Percentiles rank a stretch among this genome's conserved stretches.
Evolutionary conservation across 805 yeast genomes (phyloP).

Genomic region (Candida orba): DNA sequence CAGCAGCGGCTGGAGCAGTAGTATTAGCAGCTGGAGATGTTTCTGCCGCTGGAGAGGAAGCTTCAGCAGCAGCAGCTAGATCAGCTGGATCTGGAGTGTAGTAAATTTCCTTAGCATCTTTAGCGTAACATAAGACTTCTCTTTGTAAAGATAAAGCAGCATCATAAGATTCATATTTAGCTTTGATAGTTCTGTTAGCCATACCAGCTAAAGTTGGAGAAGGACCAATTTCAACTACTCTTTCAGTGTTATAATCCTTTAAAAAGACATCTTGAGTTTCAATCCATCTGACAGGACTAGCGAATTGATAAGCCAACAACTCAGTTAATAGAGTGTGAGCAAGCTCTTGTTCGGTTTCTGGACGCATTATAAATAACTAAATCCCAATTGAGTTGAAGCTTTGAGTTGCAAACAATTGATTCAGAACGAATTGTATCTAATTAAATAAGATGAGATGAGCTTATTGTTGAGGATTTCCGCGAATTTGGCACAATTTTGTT

Average conservation of each 20-base stretch:
- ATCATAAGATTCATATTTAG: conserved; percentile 89
- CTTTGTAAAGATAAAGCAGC: conserved; percentile 85
- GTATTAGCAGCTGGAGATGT: conserved; percentile 48
- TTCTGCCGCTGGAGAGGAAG: conserved; percentile 26
- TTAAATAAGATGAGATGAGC: not conserved
- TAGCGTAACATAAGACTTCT: conserved; percentile 91
- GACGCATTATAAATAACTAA: conserved; percentile 35
- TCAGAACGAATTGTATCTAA: not conserved
- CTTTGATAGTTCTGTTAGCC: conserved; percentile 96
- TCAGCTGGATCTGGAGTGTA: conserved; percentile 76
- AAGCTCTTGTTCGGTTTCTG: conserved; percentile 96
- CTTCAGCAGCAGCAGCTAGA: conserved; percentile 27
- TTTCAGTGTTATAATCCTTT: conserved; percentile 89
- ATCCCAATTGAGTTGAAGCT: not conserved
- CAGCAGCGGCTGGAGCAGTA: conserved; percentile 50
- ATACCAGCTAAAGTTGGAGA: conserved; percentile 98
- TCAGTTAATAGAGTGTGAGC: conserved; percentile 93
- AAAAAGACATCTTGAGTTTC: conserved; percentile 98
- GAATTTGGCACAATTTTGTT: conserved; percentile 7
- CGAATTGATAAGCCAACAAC: conserved; percentile 96
- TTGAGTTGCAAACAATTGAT: not conserved
- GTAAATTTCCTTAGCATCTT: conserved; percentile 94
- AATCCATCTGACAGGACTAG: conserved; percentile 99
- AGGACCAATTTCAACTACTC: conserved; percentile 98
- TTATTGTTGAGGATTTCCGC: conserved; percentile 1